Evolutionary conservation across 176 grass and related monocot genomes (phyloP), one percentile per base, ranked within the genome.

Genomic region (Juncus effusus): DNA sequence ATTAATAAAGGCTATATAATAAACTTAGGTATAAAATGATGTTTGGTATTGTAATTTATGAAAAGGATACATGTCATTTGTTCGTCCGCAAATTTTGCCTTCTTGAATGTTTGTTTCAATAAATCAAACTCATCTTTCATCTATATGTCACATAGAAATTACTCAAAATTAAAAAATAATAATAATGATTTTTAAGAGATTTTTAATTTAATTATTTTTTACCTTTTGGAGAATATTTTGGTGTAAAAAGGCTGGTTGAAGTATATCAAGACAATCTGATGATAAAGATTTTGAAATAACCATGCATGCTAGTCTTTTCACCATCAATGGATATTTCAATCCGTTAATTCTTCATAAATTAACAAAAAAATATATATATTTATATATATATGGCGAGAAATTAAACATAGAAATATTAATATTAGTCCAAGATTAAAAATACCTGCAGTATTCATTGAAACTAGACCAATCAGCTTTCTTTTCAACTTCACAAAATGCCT

Each of bases 251-350:
- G 85, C 85, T 51, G 94, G 82, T 55, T 89, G 88, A 65, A 92
- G 88, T 77, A 92, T 89, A 70, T 86, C 76, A 86, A 97, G 67
- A 67, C 75, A 74, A 35, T 86, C 85, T 38, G 83, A 76, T 61
- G 73, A 64, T 45, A 66, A 72, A 61, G 85, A 68, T 63, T 85
- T 80, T 54, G 84, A 84, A 63, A 97, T 80, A 76, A 92, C 75
- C 94, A 97, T 97, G 61, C 85, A 82, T 57, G 83, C 85, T 35
- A 92, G 62, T n/a, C 88, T 77, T 82, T 84, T 97, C 54, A 79
- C 88, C 94, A 92, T 89, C 7, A 84, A 75, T 14, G 82, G 82
- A 57, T 84, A 84, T 75, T 79, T 84, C 70, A 84, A 75, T 64
- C 82, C 72, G 36, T 2, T 56, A 52, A 41, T 8, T 56, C 82